Base-by-base conservation (phyloP, 768 basidiomycete genomes). In the Calocybe gangraenosa region DNA sequence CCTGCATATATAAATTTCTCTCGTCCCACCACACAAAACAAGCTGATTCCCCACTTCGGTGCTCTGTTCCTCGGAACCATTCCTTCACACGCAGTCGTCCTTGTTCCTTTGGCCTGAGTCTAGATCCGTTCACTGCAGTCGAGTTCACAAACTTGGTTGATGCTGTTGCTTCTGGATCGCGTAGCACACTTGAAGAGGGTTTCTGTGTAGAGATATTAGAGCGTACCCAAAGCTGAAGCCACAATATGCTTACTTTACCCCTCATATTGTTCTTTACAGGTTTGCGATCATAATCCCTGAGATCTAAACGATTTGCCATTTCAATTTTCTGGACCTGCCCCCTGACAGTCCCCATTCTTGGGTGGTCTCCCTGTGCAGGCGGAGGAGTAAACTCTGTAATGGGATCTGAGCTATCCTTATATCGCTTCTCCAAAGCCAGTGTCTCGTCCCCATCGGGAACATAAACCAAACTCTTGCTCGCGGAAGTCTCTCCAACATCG, bases 31-130 rank as follows among this genome's bases (percentile, higher is more conserved):
- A 44, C 9, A 46, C 18, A 34, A 45, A 39, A 23, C 46, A 49
- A 35, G 47, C 52, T 11, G 52, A 28, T 9, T 49, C 49, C 13
- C 20, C 25, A 0, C 37, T 34, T 28, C 52, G 51, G 22, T 41
- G 47, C 39, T 57, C 57, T 23, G 37, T 48, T 3, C 62, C 62
- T 25, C 58, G 46, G 48, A 48, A 59, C 55, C 56, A 59, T 17
- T 56, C 58, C 40, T 51, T 50, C n/a, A 61, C 44, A 25, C 58
- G 55, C 23, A 61, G 15, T 15, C n/a, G 34, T 35, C 14, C 13
- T n/a, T 37, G 47, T 19, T 14, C 14, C 33, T 39, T 19, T 38
- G 18, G 14, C 25, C 13, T 5, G 17, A 6, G 13, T 13, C 30
- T 15, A 6, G 19, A 25, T 7, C 14, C 38, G 17, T 41, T 17